Evolutionary conservation across 1,139 yeast species (phyloP).

Genomic region (Saccharomyces hybrid): DNA sequence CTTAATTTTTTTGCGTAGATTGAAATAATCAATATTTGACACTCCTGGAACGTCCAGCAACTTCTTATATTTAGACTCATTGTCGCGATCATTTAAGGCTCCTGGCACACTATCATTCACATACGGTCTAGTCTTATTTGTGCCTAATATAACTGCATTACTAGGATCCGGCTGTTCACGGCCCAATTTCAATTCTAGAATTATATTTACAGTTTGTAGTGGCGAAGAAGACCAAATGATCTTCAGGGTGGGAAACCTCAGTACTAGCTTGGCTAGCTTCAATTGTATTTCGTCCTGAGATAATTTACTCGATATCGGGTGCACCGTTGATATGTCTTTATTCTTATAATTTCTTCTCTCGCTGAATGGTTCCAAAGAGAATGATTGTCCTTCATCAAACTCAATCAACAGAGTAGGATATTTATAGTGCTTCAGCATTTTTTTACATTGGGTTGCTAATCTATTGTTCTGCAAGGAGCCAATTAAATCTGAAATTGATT

Average conservation of each 20-base stretch:
- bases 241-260: constrained; percentile 70
- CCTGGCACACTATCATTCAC: constrained; percentile 5
- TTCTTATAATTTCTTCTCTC: constrained; percentile 38
- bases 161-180: constrained; percentile 80
- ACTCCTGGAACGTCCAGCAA: constrained; percentile 82
- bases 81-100: constrained; percentile 24
- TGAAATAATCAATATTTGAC: constrained; percentile 54
- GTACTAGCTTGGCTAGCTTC: constrained; percentile 61
- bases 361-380: constrained; percentile 77
- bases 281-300: constrained; percentile 68
- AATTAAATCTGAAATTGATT: constrained; percentile 81
- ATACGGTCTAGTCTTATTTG: constrained; percentile 25
- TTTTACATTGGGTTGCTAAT: constrained; percentile 74
- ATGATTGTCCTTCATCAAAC: constrained; percentile 80
- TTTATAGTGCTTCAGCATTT: constrained; percentile 79
- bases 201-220: constrained; percentile 82
- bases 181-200: constrained; percentile 62
- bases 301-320: constrained; percentile 38
- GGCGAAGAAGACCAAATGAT: constrained; percentile 94
- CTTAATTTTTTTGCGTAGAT: constrained; percentile 50
- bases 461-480: constrained; percentile 82
- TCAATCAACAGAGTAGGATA: constrained; percentile 79
- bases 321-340: constrained; percentile 31
- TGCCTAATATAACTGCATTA: constrained; percentile 59
- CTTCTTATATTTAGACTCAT: constrained; percentile 64